phyloP scores from a whole-genome alignment of 2,329 filamentous ascomycete species.

The Diaporthe longicolla region DNA sequence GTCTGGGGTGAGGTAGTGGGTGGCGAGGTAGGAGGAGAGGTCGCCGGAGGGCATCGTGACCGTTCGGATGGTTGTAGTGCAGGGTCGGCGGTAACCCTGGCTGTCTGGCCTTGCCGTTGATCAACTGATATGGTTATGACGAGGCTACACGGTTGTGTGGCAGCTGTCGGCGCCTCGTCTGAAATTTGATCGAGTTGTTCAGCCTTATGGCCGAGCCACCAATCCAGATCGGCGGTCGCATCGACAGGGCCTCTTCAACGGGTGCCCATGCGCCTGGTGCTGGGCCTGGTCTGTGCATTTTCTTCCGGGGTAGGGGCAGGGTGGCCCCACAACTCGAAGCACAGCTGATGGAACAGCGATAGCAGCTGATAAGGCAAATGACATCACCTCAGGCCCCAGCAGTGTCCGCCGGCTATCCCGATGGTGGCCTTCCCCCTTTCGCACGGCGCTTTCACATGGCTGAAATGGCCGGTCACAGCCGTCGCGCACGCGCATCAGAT shows the following conservation, averaged over 20 bases:
- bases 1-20: constrained; percentile 83
- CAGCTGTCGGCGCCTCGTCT: neutral
- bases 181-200: constrained; percentile 20
- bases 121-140: neutral
- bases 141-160: neutral
- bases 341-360: neutral
- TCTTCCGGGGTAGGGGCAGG: neutral
- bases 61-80: constrained; percentile 24
- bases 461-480: neutral
- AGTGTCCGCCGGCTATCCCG: constrained; percentile 10
- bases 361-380: constrained; percentile 14
- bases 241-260: constrained; percentile 5
- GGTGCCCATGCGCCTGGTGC: neutral
- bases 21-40: constrained; percentile 88
- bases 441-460: neutral
- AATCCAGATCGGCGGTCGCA: constrained; percentile 22
- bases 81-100: neutral
- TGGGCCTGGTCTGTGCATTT: constrained; percentile 25
- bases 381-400: constrained; percentile 8
- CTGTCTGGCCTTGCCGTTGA: neutral
- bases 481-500: constrained; percentile 10
- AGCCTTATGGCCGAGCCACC: constrained; percentile 29
- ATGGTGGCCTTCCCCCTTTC: constrained; percentile 9
- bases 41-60: constrained; percentile 64
- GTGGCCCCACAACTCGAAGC: neutral